These are phyloP conservation scores for Sarocladium strictum DNA, from an alignment of 2,329 filamentous ascomycete species.

Conservation along the genomic window DNA sequence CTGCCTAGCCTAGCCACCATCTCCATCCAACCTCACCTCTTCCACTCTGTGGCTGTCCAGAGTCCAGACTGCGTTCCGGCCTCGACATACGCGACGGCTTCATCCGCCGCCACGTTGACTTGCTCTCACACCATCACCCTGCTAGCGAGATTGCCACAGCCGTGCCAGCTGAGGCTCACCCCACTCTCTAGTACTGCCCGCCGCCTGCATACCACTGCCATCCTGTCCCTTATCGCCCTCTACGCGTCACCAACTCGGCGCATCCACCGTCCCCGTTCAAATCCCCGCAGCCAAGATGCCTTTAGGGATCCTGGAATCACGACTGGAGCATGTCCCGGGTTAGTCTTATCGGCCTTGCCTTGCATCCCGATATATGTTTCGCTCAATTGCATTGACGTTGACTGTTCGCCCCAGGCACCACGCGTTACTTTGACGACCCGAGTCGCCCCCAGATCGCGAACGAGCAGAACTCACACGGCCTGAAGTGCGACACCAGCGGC, in stretches of 20 bases:
- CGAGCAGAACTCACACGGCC: slow-evolving; percentile 31
- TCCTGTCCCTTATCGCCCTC: neutral
- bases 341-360: slow-evolving; percentile 23
- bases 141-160: neutral
- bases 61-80: neutral
- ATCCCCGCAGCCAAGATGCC: slow-evolving; percentile 23
- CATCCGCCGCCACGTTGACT: neutral
- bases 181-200: neutral
- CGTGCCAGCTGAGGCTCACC: neutral
- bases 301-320: slow-evolving; percentile 68
- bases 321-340: slow-evolving; percentile 70
- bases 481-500: slow-evolving; percentile 70
- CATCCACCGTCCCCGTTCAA: no score
- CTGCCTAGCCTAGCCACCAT: no score
- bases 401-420: slow-evolving; percentile 42
- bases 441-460: slow-evolving; percentile 37
- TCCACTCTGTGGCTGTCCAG: neutral
- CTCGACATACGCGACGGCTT: slow-evolving; percentile 1
- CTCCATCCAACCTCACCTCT: no score
- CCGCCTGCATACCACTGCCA: no score
- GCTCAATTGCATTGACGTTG: neutral
- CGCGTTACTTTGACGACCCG: slow-evolving; percentile 58
- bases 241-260: neutral
- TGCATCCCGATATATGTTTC: neutral
- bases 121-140: neutral